Percentiles rank a stretch among this genome's conserved stretches.
Conservation (phyloP, 1,284 basidiomycete genomes). For the Cystobasidium sp. region DNA sequence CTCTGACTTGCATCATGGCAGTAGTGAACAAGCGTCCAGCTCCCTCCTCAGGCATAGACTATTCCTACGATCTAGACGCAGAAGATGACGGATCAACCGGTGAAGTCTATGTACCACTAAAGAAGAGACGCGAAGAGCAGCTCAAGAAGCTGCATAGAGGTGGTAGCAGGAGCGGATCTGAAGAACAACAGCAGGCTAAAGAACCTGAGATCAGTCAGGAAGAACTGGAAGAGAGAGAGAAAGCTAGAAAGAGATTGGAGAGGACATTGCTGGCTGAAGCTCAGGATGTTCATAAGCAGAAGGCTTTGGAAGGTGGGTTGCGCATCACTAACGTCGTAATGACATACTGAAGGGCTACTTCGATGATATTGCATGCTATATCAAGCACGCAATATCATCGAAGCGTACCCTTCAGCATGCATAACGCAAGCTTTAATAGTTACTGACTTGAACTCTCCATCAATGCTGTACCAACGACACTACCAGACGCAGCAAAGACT, state of each 20-base stretch:
- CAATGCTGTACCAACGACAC: background rate
- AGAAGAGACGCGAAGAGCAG: conserved; percentile 79
- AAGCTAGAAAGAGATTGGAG: conserved; percentile 70
- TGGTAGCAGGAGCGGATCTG: conserved; percentile 59
- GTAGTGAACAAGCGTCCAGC: conserved; percentile 26
- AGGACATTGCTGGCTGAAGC: conserved; percentile 85
- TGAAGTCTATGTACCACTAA: conserved; percentile 80
- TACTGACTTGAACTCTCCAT: background rate
- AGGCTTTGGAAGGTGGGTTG: conserved; percentile 74
- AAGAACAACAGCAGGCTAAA: conserved; percentile 65
- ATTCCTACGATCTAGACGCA: conserved; percentile 52
- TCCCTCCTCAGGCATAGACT: conserved; percentile 45
- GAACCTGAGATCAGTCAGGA: conserved; percentile 68
- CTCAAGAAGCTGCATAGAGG: conserved; percentile 66
- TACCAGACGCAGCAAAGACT: conserved; percentile 79
- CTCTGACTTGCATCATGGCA: conserved; percentile 6
- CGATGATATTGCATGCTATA: background rate
- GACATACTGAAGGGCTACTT: background rate
- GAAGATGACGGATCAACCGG: conserved; percentile 62
- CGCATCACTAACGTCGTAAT: background rate
- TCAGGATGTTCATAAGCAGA: conserved; percentile 83
- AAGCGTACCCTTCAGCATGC: background rate
- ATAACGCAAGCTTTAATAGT: background rate
- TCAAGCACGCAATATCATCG: background rate
- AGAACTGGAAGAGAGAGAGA: conserved; percentile 75